Conservation (phyloP, 371 early-diverging fungal genomes). For the Neoconidiobolus thromboides region DNA sequence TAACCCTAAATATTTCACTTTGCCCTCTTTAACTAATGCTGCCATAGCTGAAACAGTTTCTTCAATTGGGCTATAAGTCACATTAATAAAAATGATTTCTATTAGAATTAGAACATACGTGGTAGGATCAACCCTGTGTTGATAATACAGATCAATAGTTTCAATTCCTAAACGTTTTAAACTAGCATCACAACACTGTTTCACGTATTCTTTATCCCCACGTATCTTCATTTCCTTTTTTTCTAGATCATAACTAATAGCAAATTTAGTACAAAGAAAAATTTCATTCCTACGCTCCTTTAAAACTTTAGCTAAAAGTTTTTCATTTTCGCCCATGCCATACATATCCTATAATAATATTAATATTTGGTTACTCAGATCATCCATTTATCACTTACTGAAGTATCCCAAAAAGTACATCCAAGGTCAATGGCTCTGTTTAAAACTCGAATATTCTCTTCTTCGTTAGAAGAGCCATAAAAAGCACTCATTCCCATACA, state of each 20-base stretch:
- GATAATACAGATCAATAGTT: conserved; percentile 32
- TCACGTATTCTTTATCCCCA: conserved; percentile 28
- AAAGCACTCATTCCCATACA: conserved; percentile 9
- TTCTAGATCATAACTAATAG: background rate
- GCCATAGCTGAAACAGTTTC: conserved; percentile 32
- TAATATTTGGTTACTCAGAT: background rate
- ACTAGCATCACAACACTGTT: conserved; percentile 18
- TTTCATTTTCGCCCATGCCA: background rate
- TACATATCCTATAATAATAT: background rate
- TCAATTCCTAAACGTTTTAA: conserved; percentile 24
- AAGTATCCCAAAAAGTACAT: conserved; percentile 15
- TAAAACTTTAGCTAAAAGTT: background rate
- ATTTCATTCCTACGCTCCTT: conserved; percentile 1
- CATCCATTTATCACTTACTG: background rate
- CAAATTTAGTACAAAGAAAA: conserved; percentile 3
- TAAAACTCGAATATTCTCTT: conserved; percentile 5
- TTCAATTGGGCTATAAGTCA: conserved; percentile 19
- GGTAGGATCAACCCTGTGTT: conserved; percentile 28
- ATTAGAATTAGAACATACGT: conserved; percentile 7
- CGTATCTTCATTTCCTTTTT: conserved; percentile 10
- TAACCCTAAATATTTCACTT: conserved; percentile 32
- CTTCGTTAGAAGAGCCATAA: conserved; percentile 7
- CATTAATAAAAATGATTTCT: background rate
- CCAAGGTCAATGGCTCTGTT: conserved; percentile 3
- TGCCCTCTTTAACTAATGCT: conserved; percentile 34